Base-by-base conservation (phyloP, 352 stramenopile genomes). In the Globisporangium polare region DNA sequence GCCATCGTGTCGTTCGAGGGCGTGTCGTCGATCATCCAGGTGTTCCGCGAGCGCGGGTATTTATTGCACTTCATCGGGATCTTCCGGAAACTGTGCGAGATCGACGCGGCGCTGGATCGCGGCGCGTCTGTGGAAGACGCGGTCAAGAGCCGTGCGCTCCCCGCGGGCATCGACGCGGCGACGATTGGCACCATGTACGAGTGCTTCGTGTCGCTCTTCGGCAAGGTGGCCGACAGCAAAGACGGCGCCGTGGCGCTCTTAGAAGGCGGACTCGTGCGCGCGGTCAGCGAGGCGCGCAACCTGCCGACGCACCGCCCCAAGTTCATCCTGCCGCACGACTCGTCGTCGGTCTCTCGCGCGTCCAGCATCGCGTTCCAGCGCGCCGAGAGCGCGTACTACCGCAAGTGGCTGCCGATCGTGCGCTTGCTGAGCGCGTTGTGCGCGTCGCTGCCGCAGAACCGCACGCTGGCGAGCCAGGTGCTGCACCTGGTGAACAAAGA, bases 171-270 rank as follows among this genome's bases (percentile, higher is more conserved):
- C 51, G 83, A 90, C 61, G 60, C 74, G 2, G 74, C 78, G 22
- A 90, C 84, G 12, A 83, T 92, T 61, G 82, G 82, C 42, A 88
- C 83, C 0, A 89, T 93, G 65, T 90, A 92, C 71, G 80, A 90
- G 63, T 90, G 80, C 47, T 89, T 93, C 26, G 66, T 95, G 49
- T 95, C 86, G 53, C 78, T 95, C 20, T 92, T 93, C 35, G 69
- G 74, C 0, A 79, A 81, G 10, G 67, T 93, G 15, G 80, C 80
- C 20, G 69, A 75, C 31, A 84, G 74, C 29, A 74, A 77, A 27
- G 80, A 91, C 53, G 86, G 86, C 41, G 83, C 86, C 0, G 57
- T 89, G 27, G 80, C 79, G 27, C 54, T 95, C 20, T 50, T 95
- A 9, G 82, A 93, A 76, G 80, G 80, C 50, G 82, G 83, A 1